These are phyloP conservation scores for Schoenoplectus triqueter DNA, from an alignment of 202 grass and related monocot species.

Conservation along the genomic window DNA sequence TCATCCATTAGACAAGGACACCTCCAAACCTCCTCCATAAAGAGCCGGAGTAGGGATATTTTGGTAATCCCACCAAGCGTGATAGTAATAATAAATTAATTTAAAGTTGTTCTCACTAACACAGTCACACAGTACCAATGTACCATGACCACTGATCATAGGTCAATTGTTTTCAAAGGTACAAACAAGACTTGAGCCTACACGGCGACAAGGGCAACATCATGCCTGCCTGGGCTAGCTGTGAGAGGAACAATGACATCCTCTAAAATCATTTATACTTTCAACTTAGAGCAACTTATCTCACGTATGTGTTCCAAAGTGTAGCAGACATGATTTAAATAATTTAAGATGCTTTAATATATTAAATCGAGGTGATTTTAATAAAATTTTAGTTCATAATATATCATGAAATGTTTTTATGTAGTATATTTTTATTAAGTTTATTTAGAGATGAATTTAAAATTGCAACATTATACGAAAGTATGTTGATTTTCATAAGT, in stretches of 20 bases:
- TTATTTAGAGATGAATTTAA: too few relatives aligned
- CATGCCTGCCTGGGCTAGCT: neutral
- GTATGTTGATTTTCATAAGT: too few relatives aligned
- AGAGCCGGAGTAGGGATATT: conserved; percentile 28
- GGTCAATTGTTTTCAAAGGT: conserved; percentile 26
- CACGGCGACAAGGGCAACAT: conserved; percentile 5
- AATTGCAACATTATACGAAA: too few relatives aligned
- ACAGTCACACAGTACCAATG: neutral
- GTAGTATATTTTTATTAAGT: too few relatives aligned
- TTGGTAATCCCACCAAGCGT: neutral
- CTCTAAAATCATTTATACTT: neutral
- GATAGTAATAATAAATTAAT: neutral
- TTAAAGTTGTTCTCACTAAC: conserved; percentile 7
- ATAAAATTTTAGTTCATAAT: too few relatives aligned
- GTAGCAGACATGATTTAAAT: too few relatives aligned
- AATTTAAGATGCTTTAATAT: too few relatives aligned
- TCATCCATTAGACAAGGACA: conserved; percentile 37
- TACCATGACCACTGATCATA: neutral
- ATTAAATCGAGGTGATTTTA: too few relatives aligned
- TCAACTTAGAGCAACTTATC: too few relatives aligned
- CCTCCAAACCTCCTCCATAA: conserved; percentile 32
- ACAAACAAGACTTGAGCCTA: neutral
- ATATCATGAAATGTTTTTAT: too few relatives aligned
- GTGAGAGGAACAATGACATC: conserved; percentile 9
- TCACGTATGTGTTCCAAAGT: too few relatives aligned